Evolutionary conservation across 192 early-diverging fungal species (phyloP).

Genomic region (Linnemannia hyalina): DNA sequence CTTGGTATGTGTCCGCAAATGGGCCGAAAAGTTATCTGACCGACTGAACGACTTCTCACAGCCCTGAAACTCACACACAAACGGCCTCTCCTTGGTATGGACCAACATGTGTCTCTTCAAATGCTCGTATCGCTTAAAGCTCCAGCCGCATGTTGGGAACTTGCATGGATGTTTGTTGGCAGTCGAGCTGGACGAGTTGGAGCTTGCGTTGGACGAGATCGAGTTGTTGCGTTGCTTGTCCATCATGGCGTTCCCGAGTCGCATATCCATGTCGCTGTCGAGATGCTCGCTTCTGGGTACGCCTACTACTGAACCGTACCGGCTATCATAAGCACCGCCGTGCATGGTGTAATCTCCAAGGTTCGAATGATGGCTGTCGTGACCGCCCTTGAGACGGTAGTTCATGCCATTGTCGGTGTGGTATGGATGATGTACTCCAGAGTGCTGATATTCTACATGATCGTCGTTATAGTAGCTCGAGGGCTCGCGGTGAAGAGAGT

Average conservation of each 20-base stretch:
- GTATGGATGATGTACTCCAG: constrained; percentile 5
- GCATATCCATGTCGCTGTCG: not conserved
- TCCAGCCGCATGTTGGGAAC: constrained; percentile 62
- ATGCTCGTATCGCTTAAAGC: constrained; percentile 86
- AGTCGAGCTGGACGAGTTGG: constrained; percentile 26
- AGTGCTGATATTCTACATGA: constrained; percentile 5
- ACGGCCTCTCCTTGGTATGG: constrained; percentile 82
- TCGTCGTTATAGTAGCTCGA: constrained; percentile 15
- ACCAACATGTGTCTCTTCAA: constrained; percentile 84
- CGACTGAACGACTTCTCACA: constrained; percentile 87
- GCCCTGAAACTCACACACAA: constrained; percentile 74
- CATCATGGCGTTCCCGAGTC: not conserved
- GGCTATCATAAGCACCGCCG: not conserved
- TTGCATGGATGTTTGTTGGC: constrained; percentile 56
- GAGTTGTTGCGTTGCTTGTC: constrained; percentile 55
- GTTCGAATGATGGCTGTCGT: not conserved
- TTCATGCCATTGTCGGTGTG: not conserved
- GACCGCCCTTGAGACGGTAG: not conserved
- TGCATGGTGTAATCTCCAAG: not conserved
- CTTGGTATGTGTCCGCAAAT: constrained; percentile 73
- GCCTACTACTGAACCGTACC: not conserved
- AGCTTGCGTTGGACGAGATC: constrained; percentile 48
- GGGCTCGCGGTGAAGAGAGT: not conserved
- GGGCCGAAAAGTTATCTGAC: constrained; percentile 83
- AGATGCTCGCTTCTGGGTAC: not conserved